phyloP scores from a whole-genome alignment of 106 monocot genomes.

The Phalaenopsis aphrodite region DNA sequence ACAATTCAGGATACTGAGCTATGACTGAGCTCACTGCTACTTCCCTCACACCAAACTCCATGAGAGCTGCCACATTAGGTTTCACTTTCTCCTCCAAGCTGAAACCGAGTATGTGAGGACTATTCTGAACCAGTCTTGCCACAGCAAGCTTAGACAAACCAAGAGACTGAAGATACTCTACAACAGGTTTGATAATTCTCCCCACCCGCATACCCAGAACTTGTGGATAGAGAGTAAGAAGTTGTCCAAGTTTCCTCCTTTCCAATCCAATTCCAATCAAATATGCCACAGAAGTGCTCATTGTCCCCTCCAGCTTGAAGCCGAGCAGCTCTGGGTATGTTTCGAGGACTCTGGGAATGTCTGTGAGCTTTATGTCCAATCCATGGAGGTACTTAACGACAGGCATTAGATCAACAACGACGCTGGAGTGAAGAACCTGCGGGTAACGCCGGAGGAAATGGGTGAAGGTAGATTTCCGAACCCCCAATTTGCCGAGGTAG shows the following conservation, averaged over 20 bases:
- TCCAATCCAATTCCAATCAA: slow-evolving; percentile 79
- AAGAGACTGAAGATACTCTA: slow-evolving; percentile 62
- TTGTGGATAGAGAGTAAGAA: slow-evolving; percentile 72
- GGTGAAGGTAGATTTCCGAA: slow-evolving; percentile 45
- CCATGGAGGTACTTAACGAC: slow-evolving; percentile 87
- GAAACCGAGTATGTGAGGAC: slow-evolving; percentile 74
- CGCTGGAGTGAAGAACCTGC: slow-evolving; percentile 91
- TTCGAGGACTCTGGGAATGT: slow-evolving; percentile 79
- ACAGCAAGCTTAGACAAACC: slow-evolving; percentile 55
- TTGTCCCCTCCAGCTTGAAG: slow-evolving; percentile 94
- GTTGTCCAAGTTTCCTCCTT: slow-evolving; percentile 58
- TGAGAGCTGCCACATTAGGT: slow-evolving; percentile 60
- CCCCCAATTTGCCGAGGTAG: slow-evolving; percentile 76
- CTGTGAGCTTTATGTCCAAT: slow-evolving; percentile 54
- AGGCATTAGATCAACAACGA: slow-evolving; percentile 75
- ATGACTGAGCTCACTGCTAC: slow-evolving; percentile 43
- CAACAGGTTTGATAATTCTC: slow-evolving; percentile 77
- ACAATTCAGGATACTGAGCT: slow-evolving; percentile 62
- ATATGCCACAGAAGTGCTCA: slow-evolving; percentile 97
- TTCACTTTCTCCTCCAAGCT: slow-evolving; percentile 55
- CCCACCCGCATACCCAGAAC: slow-evolving; percentile 92
- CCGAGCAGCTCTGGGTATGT: slow-evolving; percentile 87
- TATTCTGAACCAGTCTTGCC: slow-evolving; percentile 67
- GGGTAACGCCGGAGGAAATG: slow-evolving; percentile 78
- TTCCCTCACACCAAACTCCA: slow-evolving; percentile 53